Conservation (phyloP, 306 rosid genomes). For the Casuarina equisetifolia region DNA sequence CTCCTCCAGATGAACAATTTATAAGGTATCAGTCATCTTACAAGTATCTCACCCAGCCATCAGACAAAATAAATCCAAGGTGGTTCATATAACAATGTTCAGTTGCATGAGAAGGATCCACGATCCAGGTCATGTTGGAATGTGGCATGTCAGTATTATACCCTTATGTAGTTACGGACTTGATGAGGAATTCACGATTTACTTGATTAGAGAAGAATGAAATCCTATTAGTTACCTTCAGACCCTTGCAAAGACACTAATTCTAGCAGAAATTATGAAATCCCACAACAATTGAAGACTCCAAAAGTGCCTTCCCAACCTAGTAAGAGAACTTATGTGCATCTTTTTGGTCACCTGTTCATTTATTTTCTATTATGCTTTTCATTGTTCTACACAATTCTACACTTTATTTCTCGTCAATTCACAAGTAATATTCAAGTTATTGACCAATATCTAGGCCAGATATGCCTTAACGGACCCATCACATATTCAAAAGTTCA, state of each 20-base stretch:
- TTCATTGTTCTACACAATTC: not conserved
- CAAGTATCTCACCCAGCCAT: slow-evolving; percentile 4
- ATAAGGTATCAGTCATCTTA: too few species aligned
- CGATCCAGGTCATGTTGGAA: not conserved
- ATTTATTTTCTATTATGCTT: not conserved
- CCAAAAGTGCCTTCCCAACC: not conserved
- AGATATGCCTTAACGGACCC: not conserved
- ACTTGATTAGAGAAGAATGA: not conserved
- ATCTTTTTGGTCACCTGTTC: too few species aligned
- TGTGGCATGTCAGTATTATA: not conserved
- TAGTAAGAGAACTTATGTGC: not conserved
- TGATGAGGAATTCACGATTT: not conserved
- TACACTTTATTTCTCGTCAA: not conserved
- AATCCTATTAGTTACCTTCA: not conserved
- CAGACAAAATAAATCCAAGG: slow-evolving; percentile 6
- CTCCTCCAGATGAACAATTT: not conserved
- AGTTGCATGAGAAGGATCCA: not conserved
- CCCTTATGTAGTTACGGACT: not conserved
- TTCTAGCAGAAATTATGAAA: not conserved
- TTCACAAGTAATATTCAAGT: not conserved
- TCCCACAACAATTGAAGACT: not conserved
- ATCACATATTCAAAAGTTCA: not conserved
- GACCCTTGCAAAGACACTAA: not conserved
- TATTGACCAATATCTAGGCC: not conserved
- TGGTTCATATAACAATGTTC: not conserved